Conservation (phyloP, 306 rosid species). For the Quercus rubra region DNA sequence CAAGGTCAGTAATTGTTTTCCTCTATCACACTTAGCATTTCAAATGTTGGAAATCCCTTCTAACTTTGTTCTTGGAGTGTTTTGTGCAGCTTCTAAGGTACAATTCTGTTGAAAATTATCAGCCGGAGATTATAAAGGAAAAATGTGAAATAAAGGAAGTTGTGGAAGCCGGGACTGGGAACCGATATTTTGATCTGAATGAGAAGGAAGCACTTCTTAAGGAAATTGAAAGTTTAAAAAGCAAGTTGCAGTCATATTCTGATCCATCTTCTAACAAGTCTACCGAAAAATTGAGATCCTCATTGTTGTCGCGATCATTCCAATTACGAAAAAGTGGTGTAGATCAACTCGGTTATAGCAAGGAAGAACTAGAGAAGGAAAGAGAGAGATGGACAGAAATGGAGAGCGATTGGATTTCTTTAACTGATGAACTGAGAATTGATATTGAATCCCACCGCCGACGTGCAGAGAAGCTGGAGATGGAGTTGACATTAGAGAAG, state of each 20-base stretch:
- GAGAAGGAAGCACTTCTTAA: conserved; percentile 90
- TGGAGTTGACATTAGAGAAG: conserved; percentile 70
- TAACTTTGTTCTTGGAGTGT: neutral
- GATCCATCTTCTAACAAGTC: conserved; percentile 58
- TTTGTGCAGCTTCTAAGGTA: conserved; percentile 39
- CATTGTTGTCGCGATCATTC: conserved; percentile 70
- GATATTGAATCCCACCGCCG: conserved; percentile 69
- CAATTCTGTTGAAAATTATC: conserved; percentile 23
- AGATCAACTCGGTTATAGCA: conserved; percentile 30
- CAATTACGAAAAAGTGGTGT: conserved; percentile 58
- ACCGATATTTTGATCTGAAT: conserved; percentile 39
- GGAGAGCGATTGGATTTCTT: conserved; percentile 97
- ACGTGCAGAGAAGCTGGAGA: conserved; percentile 66
- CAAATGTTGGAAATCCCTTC: conserved; percentile 24
- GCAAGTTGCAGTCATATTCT: conserved; percentile 53
- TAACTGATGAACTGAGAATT: conserved; percentile 86
- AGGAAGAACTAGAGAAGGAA: conserved; percentile 76
- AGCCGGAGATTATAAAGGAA: conserved; percentile 45
- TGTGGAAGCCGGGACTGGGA: conserved; percentile 38
- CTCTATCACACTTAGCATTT: conserved; percentile 1
- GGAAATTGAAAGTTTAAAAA: conserved; percentile 73
- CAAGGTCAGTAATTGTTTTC: conserved; percentile 25
- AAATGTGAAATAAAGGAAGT: conserved; percentile 75
- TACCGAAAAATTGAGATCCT: conserved; percentile 74
- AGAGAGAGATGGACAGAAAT: conserved; percentile 91